Evolutionary conservation across 1,284 basidiomycete genomes (phyloP), one percentile per base, ranked within the genome.

Genomic region (Pulveroboletus sp.): DNA sequence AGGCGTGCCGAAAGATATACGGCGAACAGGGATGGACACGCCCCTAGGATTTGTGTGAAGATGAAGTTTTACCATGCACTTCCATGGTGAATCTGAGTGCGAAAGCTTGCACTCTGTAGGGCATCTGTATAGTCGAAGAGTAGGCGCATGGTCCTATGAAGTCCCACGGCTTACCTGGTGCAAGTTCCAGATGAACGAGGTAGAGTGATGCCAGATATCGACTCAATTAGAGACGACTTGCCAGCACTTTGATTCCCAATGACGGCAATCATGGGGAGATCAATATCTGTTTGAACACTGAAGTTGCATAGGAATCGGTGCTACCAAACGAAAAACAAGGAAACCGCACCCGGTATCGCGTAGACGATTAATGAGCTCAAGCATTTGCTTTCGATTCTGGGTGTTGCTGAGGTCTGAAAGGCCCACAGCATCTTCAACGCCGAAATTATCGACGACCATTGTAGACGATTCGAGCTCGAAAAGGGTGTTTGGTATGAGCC

Each of bases 181-280:
- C 87, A 90, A 0, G 81, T 83, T 0, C 80, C 81, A 18, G 71
- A 65, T 7, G 84, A 82, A 4, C 86, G 80, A 24, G 86, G 86
- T 0, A 89, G 72, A 0, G 78, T 84, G 43, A 89, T 83, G 0
- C 85, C 86, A 9, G 84, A 86, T 25, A 90, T 87, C 0, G 84
- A 78, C 62, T 89, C 86, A 25, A 89, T 87, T 0, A 89, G 72
- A 0, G 85, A 87, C 0, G 84, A 86, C 60, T 89, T 89, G 1
- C 87, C 87, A 0, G 84, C 83, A 49, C 82, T 85, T 62, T 87
- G 86, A 7, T 75, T 77, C 0, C 85, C 85, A 10, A 87, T 79
- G 38, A 85, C 86, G 0, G 82, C 84, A 22, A 89, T 86, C 57
- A 81, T 77, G 0, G 87, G 87, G 0, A 89, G 75, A 60, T 87